Conservation (phyloP, 2,329 filamentous ascomycete genomes). For the Samsoniella hepiali region DNA sequence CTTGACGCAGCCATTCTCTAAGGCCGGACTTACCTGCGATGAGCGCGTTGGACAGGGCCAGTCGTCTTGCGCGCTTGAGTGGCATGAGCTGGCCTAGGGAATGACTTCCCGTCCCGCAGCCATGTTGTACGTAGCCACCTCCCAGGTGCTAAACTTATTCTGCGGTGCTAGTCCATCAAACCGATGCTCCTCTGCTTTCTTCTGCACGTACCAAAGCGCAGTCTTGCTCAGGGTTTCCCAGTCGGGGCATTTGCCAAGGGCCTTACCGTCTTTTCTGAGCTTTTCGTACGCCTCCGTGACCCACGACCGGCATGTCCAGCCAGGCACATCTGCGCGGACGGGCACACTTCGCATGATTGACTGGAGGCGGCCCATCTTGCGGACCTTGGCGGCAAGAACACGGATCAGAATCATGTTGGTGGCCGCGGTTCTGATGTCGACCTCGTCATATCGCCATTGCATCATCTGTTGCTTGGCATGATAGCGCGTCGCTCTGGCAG, state of each 20-base stretch:
- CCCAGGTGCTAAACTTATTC: not conserved
- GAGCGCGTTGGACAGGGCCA: too few species aligned
- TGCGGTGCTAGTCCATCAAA: not conserved
- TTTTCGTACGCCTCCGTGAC: not conserved
- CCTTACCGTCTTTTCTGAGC: not conserved
- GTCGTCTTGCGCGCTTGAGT: too few species aligned
- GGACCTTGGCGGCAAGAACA: not conserved
- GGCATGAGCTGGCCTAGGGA: too few species aligned
- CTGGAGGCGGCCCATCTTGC: not conserved
- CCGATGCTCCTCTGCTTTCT: not conserved
- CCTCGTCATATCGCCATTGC: not conserved
- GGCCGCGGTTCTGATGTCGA: not conserved
- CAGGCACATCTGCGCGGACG: not conserved
- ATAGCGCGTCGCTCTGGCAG: not conserved
- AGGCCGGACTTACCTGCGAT: not conserved
- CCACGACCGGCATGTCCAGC: not conserved
- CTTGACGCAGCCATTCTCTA: not conserved
- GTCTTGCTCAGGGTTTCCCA: not conserved
- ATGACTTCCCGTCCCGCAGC: not conserved
- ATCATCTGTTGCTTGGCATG: not conserved
- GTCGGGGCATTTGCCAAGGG: not conserved
- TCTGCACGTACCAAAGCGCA: not conserved
- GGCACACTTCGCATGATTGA: not conserved
- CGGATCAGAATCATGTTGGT: not conserved
- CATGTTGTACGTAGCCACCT: not conserved